Evolutionary conservation across 352 stramenopile genomes (phyloP), one percentile per base, ranked within the genome.

Genomic region (Globisporangium apiculatum): DNA sequence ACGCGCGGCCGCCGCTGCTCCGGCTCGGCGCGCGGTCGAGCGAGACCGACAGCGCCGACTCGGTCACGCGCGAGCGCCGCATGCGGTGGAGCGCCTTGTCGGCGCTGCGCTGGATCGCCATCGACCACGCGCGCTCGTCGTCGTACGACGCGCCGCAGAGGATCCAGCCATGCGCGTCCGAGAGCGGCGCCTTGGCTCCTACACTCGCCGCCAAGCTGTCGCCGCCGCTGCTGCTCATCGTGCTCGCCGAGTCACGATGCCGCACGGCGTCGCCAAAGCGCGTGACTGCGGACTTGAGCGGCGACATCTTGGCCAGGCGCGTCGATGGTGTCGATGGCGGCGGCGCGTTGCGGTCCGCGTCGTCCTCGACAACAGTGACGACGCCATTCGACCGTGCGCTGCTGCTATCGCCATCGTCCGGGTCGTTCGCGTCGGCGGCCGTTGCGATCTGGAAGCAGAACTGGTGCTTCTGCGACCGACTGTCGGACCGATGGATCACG

Each of bases 391-490:
- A 9, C 42, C 8, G 40, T 61, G 66, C n/a, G 61, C 47, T 10
- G 76, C 65, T 5, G 79, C 75, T 53, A 80, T 18, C 18, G 17
- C 35, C 8, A 42, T 43, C 7, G 35, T 51, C 65, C 0, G 45
- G 40, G 17, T 72, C 65, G 38, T 64, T 57, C 15, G 65, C 37
- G 11, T 69, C 74, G 11, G 70, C 76, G 1, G 75, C 75, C 8
- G 74, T 88, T 3, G 83, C 87, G 24, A 93, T 86, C 51, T 93
- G 83, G 57, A 93, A 93, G 43, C 80, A 93, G 50, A 84, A 91
- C 1, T 75, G 76, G 43, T 90, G 86, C 54, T 85, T 87, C 54
- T 87, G 70, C 3, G 69, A 70, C 1, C 78, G 76, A 49, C 75
- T 83, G 40, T 91, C 85, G 0, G 79, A 72, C 3, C 82, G 80